A percentile compares a stretch with the other conserved stretches of the same genome.
Evolutionary conservation across 2,329 filamentous ascomycete species (phyloP).

Genomic region (Neoscytalidium dimidiatum): DNA sequence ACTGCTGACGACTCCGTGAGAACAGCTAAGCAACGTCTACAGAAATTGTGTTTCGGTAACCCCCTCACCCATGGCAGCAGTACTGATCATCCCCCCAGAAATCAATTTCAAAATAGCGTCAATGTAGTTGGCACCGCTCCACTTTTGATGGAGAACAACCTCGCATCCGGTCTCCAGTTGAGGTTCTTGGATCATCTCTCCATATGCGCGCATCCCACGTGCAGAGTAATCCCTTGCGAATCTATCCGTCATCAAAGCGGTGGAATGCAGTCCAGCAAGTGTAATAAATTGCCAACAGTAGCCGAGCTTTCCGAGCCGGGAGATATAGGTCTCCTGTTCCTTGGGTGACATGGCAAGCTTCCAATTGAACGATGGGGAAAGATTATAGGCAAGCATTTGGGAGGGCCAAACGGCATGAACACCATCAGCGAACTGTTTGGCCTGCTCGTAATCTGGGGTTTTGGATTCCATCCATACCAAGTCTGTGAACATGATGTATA

Average conservation of each 20-base stretch:
- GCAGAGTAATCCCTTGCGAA: conserved; percentile 81
- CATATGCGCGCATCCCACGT: conserved; percentile 92
- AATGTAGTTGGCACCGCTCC: conserved; percentile 92
- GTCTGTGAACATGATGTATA: conserved; percentile 61
- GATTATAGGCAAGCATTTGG: conserved; percentile 97
- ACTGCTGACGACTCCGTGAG: no score
- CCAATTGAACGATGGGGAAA: conserved; percentile 99
- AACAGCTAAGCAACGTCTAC: no score
- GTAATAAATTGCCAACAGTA: conserved; percentile 99
- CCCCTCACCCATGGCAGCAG: conserved; percentile 93
- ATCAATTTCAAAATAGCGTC: conserved; percentile 98
- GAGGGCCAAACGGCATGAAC: conserved; percentile 94
- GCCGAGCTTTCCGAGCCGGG: conserved; percentile 78
- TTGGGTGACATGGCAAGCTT: conserved; percentile 89
- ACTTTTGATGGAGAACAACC: conserved; percentile 98
- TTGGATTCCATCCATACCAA: conserved; percentile 99
- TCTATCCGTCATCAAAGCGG: conserved; percentile 84
- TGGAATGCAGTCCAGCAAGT: conserved; percentile 91
- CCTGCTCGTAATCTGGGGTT: conserved; percentile 86
- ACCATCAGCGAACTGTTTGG: conserved; percentile 87
- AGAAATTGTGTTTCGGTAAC: conserved; percentile 98
- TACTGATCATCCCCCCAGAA: conserved; percentile 85
- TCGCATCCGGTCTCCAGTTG: conserved; percentile 90
- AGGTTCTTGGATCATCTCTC: conserved; percentile 94
- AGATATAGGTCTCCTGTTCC: conserved; percentile 98